Conservation (phyloP, 345 rosid genomes). For the Rhodamnia argentea region DNA sequence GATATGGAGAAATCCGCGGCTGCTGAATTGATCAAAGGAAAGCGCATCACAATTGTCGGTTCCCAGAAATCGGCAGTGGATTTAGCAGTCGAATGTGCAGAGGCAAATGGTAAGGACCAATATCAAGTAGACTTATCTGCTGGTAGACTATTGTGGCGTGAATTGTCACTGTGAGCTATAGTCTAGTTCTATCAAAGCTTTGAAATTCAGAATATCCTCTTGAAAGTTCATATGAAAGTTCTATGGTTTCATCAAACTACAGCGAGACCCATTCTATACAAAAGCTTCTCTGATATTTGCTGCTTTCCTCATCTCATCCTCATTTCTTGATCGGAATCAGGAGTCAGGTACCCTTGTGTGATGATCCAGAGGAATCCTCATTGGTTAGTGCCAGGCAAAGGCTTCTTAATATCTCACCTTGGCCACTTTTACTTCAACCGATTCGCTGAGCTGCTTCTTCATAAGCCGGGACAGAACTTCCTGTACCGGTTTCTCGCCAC, state of each 20-base stretch:
- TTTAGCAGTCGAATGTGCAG: conserved; percentile 30
- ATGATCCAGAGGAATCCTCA: conserved; percentile 17
- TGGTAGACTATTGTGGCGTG: background rate
- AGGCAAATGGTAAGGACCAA: conserved; percentile 11
- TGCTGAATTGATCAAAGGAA: conserved; percentile 12
- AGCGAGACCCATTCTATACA: background rate
- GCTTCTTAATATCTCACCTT: background rate
- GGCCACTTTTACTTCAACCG: conserved; percentile 19
- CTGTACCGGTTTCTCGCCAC: conserved; percentile 9
- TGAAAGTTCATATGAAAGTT: background rate
- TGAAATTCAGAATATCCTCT: background rate
- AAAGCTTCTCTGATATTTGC: background rate
- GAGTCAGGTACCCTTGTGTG: conserved; percentile 22
- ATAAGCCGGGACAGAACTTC: conserved; percentile 30
- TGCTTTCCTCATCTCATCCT: background rate
- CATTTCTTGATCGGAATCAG: background rate
- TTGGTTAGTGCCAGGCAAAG: conserved; percentile 9
- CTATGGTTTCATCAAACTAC: background rate
- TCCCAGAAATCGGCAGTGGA: conserved; percentile 24
- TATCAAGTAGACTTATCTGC: background rate
- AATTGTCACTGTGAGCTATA: background rate
- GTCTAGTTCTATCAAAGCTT: background rate
- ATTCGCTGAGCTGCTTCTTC: conserved; percentile 17
- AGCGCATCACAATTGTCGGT: conserved; percentile 18
- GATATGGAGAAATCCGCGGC: conserved; percentile 5